Evolutionary conservation across 179 eudicot genomes (phyloP).

Genomic region (Silene vulgaris): DNA sequence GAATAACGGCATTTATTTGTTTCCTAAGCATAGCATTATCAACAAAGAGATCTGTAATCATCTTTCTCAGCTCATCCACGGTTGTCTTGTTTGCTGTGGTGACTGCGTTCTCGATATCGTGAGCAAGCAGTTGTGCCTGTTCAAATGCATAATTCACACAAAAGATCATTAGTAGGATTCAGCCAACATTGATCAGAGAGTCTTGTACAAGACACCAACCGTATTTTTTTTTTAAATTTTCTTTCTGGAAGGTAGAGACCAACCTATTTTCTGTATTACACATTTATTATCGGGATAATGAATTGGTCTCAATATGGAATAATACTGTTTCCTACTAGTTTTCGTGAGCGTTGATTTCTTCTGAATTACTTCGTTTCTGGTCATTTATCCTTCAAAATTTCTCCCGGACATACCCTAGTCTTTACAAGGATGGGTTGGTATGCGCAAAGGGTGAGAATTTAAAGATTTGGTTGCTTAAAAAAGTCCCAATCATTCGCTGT

Average conservation of each 20-base stretch:
- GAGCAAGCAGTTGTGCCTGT: slow-evolving; percentile 73
- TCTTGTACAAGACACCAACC: not conserved
- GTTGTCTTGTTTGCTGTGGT: slow-evolving; percentile 29
- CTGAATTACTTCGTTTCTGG: not conserved
- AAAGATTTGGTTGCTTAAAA: not conserved
- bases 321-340: not conserved
- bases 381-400: not conserved
- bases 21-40: slow-evolving; percentile 73
- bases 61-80: slow-evolving; percentile 61
- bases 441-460: not conserved
- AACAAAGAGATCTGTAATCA: slow-evolving; percentile 56
- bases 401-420: not conserved
- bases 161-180: not conserved
- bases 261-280: not conserved
- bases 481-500: not conserved
- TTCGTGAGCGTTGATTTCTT: not conserved
- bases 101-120: slow-evolving; percentile 47
- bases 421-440: not conserved
- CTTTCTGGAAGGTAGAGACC: not conserved
- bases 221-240: too few relatives aligned
- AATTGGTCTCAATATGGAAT: not conserved
- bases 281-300: not conserved
- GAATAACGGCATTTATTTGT: slow-evolving; percentile 62
- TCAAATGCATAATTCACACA: slow-evolving; percentile 1
- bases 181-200: not conserved